phyloP scores from a whole-genome alignment of 2,329 filamentous ascomycete genomes.

The Alternaria brassicicola region DNA sequence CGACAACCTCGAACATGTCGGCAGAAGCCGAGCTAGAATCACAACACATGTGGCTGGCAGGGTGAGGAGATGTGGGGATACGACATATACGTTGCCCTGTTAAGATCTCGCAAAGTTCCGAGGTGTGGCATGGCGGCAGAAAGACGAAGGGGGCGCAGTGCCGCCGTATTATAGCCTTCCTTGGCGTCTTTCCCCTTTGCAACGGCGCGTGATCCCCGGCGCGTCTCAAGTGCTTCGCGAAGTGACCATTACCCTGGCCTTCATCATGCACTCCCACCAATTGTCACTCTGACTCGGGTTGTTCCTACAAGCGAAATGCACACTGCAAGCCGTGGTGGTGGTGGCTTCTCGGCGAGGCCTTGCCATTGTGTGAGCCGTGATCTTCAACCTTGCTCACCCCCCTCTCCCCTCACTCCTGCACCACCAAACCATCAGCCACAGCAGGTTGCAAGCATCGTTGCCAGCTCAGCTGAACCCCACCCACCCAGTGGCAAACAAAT shows the following conservation, averaged over 20 bases:
- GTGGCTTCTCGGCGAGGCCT: not conserved
- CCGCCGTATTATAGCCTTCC: constrained; percentile 2
- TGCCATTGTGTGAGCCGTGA: not conserved
- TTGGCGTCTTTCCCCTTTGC: constrained; percentile 1
- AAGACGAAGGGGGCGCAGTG: not conserved
- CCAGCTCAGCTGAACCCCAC: constrained; percentile 1
- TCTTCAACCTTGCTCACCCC: not conserved
- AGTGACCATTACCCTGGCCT: not conserved
- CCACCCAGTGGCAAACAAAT: not conserved
- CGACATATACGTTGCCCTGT: not conserved
- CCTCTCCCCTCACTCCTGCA: not conserved
- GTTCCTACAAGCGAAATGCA: constrained; percentile 1
- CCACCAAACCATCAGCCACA: not conserved
- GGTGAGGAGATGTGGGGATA: not conserved
- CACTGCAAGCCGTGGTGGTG: not conserved
- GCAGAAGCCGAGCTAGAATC: not conserved
- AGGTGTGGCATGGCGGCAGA: not conserved
- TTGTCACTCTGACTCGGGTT: not conserved
- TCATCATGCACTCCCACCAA: not conserved
- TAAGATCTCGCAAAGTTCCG: not conserved
- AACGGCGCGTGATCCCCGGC: not conserved
- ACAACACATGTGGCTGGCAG: not conserved
- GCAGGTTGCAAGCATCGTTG: not conserved
- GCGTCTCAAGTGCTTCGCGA: not conserved
- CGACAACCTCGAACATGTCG: not conserved